Evolutionary conservation across 495 filamentous ascomycete genomes (phyloP).

Genomic region (Viridothelium virens): DNA sequence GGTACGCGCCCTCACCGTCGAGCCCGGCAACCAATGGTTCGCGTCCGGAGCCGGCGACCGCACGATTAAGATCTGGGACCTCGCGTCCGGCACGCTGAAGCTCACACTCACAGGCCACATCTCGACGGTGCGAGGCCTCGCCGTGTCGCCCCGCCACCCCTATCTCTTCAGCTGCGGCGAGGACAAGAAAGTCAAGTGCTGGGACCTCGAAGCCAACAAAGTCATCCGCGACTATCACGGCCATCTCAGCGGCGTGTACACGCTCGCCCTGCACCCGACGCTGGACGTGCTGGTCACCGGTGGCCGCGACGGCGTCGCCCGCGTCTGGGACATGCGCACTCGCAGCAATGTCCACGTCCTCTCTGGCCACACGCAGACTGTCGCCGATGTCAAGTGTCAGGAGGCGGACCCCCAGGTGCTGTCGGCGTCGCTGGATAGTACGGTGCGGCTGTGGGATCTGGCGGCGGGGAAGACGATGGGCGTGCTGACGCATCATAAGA

Average conservation of each 20-base stretch:
- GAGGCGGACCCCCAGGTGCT: conserved; percentile 97
- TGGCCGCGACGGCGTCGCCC: conserved; percentile 84
- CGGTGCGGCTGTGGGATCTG: conserved; percentile 91
- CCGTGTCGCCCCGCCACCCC: conserved; percentile 87
- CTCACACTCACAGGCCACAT: conserved; percentile 96
- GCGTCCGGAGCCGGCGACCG: conserved; percentile 91
- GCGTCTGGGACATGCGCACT: conserved; percentile 99
- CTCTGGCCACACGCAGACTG: conserved; percentile 74
- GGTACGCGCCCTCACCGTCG: conserved; percentile 85
- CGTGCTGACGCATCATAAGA: conserved; percentile 96
- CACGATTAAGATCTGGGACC: conserved; percentile 98
- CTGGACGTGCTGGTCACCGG: conserved; percentile 92
- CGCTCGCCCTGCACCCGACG: conserved; percentile 81
- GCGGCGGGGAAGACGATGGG: conserved; percentile 95
- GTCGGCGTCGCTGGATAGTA: conserved; percentile 80
- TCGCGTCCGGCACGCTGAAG: conserved; percentile 72
- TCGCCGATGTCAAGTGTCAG: conserved; percentile 84
- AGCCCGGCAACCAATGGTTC: conserved; percentile 97
- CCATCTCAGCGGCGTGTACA: conserved; percentile 93
- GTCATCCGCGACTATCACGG: conserved; percentile 98
- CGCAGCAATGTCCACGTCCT: conserved; percentile 91
- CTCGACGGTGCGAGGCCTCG: conserved; percentile 87
- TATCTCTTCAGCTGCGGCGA: conserved; percentile 98
- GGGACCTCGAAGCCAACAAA: conserved; percentile 98
- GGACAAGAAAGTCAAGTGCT: conserved; percentile 99